Percentiles rank a stretch among this genome's conserved stretches.
Evolutionary conservation across 129 eudicot species (phyloP).

Genomic region (Flaveria brownii): DNA sequence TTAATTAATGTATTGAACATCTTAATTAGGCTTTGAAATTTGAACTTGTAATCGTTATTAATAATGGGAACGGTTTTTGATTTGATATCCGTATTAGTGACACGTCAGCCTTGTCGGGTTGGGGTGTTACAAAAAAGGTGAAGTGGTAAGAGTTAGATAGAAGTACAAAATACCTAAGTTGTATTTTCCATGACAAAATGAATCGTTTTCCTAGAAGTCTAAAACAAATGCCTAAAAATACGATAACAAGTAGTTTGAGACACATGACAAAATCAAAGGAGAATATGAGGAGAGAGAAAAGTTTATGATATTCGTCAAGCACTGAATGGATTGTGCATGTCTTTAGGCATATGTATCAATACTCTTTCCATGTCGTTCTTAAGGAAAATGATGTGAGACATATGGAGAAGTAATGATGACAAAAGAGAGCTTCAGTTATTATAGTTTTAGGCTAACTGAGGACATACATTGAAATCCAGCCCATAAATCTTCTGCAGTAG

Average conservation of each 20-base stretch:
- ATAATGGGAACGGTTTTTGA: no score
- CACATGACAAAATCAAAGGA: not conserved
- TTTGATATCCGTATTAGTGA: no score
- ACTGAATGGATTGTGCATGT: no score
- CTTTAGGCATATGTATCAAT: no score
- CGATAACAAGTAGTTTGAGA: not conserved
- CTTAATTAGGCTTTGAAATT: no score
- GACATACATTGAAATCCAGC: conserved; percentile 87
- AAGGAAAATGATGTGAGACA: not conserved
- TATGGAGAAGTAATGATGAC: not conserved
- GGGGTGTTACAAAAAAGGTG: not conserved
- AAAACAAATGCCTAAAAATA: not conserved
- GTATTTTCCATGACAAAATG: not conserved
- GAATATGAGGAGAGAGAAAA: no score
- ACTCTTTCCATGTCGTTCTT: not conserved
- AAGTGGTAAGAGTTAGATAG: not conserved
- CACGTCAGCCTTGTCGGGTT: no score
- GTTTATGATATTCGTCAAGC: no score
- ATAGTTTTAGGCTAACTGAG: conserved; percentile 2
- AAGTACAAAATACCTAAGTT: conserved; percentile 15
- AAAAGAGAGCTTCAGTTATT: not conserved
- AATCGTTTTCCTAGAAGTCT: not conserved
- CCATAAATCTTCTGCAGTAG: conserved; percentile 77
- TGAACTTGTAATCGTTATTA: no score
- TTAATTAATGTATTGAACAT: no score